These are phyloP conservation scores for Larix kaempferi DNA, from an alignment of 75 land plant genomes.

Conservation along the genomic window DNA sequence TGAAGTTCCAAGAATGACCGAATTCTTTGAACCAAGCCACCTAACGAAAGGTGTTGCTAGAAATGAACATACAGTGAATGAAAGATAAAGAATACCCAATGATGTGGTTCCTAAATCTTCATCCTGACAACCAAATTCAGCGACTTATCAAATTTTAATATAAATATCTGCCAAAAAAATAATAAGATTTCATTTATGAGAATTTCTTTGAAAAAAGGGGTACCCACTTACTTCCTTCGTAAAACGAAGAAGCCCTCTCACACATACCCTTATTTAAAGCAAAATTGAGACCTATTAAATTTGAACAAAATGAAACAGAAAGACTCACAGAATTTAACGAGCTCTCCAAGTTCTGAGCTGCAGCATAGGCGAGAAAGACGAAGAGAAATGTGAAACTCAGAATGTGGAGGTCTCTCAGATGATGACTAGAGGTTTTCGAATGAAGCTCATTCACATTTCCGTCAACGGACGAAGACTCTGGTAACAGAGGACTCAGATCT, in stretches of 20 bases:
- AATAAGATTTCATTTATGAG: not conserved
- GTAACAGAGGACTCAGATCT: too few species aligned
- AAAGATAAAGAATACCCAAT: slow-evolving; percentile 76
- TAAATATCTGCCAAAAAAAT: not conserved
- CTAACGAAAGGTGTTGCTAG: slow-evolving; percentile 65
- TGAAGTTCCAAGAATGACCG: slow-evolving; percentile 68
- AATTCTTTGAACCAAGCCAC: slow-evolving; percentile 65
- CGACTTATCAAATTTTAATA: not conserved
- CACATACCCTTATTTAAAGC: too few species aligned
- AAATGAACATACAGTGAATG: slow-evolving; percentile 74
- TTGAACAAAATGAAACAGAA: not conserved
- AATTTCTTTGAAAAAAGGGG: not conserved
- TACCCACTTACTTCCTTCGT: not conserved
- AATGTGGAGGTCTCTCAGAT: slow-evolving; percentile 63
- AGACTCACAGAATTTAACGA: slow-evolving; percentile 67
- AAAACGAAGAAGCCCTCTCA: too few species aligned
- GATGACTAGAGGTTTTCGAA: too few species aligned
- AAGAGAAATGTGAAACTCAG: slow-evolving; percentile 70
- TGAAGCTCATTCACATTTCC: too few species aligned
- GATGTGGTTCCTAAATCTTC: slow-evolving; percentile 73
- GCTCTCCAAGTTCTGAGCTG: slow-evolving; percentile 84
- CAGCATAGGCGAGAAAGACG: slow-evolving; percentile 77
- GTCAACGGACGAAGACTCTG: too few species aligned
- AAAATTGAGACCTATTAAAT: not conserved
- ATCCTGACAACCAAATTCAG: slow-evolving; percentile 33